Conservation (phyloP, 306 rosid species). For the Citrullus amarus region DNA sequence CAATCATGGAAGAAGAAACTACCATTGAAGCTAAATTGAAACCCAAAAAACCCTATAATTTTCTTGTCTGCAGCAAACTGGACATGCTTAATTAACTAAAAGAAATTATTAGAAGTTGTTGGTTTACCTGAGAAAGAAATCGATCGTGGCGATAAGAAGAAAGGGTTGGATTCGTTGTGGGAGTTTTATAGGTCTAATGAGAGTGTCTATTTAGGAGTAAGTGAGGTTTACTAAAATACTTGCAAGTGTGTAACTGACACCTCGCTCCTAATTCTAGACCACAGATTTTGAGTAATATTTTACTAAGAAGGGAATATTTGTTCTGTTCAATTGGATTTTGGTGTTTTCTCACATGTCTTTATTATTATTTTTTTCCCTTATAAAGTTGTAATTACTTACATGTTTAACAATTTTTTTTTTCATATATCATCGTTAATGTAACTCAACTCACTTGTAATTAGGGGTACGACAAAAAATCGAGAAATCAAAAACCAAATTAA, state of each 20-base stretch:
- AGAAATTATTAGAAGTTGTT: neutral
- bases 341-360: neutral
- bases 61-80: neutral
- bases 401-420: no score
- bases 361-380: no score
- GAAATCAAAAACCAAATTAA: no score
- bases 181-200: neutral
- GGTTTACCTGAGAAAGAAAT: slow-evolving; percentile 5
- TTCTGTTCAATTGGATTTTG: neutral
- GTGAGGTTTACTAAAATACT: slow-evolving; percentile 1
- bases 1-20: neutral
- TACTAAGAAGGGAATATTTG: neutral
- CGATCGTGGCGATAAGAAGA: neutral
- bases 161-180: neutral
- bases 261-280: neutral
- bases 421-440: no score
- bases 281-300: neutral
- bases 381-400: no score
- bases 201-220: slow-evolving; percentile 6
- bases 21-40: neutral
- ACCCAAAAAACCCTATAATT: neutral
- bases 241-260: slow-evolving; percentile 1
- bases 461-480: no score
- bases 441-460: no score
- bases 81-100: neutral